A percentile compares a stretch with the other conserved stretches of the same genome.
These are phyloP conservation scores for Citrus trifoliata DNA, from an alignment of 345 rosid species.

Conservation along the genomic window DNA sequence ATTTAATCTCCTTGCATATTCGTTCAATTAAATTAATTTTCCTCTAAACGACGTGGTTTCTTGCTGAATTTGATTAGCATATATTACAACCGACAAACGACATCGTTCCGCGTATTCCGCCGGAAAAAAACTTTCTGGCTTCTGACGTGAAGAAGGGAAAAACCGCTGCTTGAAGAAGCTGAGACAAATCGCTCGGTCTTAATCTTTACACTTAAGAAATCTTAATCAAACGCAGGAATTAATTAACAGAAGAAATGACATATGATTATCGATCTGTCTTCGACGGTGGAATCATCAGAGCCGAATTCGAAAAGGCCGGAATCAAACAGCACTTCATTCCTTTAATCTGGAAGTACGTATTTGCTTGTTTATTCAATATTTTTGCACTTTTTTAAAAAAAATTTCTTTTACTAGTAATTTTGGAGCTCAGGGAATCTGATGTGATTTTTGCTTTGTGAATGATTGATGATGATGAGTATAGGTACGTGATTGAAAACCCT, in stretches of 20 bases:
- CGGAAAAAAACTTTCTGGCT: background rate
- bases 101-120: background rate
- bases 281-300: conserved; percentile 53
- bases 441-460: background rate
- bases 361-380: background rate
- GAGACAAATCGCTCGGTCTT: background rate
- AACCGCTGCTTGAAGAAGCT: background rate
- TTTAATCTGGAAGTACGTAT: conserved; percentile 69
- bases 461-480: conserved; percentile 8
- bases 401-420: background rate
- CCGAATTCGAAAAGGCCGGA: conserved; percentile 58
- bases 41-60: no score
- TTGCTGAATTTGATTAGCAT: no score
- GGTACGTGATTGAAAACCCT: conserved; percentile 71
- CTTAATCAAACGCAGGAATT: background rate
- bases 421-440: background rate
- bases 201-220: background rate
- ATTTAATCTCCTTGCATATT: no score
- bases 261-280: conserved; percentile 49
- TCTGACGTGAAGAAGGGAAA: no score
- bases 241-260: conserved; percentile 18
- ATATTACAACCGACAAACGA: no score
- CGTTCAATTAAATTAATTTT: no score
- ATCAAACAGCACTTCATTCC: conserved; percentile 56
- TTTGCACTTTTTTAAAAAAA: no score